Conservation (phyloP, 2,329 filamentous ascomycete species). For the Stagonosporopsis vannaccii region DNA sequence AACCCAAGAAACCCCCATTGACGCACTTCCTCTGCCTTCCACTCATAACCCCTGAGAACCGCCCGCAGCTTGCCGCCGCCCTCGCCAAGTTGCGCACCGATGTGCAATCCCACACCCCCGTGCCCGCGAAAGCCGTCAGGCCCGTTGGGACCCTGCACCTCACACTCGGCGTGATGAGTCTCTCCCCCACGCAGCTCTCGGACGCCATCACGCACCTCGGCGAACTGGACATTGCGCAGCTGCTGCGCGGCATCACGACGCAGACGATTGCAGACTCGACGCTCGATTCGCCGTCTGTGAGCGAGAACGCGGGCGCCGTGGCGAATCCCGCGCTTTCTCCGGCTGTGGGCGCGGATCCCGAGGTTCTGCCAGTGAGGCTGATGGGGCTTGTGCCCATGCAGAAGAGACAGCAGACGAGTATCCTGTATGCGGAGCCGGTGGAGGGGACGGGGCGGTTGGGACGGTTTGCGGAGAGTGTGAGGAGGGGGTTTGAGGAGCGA, state of each 20-base stretch:
- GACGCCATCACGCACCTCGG: conserved; percentile 53
- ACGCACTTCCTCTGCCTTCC: conserved; percentile 83
- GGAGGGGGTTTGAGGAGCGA: conserved; percentile 61
- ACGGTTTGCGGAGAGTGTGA: conserved; percentile 65
- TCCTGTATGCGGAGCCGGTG: conserved; percentile 64
- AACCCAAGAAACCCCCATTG: conserved; percentile 54
- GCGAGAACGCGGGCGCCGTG: conserved; percentile 39
- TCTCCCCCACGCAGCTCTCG: conserved; percentile 61
- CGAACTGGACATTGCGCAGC: conserved; percentile 52
- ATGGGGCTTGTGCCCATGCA: conserved; percentile 68
- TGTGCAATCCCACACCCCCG: conserved; percentile 58
- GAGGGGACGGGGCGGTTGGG: conserved; percentile 62
- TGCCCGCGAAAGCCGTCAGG: conserved; percentile 73
- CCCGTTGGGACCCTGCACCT: conserved; percentile 83
- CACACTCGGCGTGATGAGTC: conserved; percentile 85
- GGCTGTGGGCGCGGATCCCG: no score
- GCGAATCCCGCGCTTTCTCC: no score
- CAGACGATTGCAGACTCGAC: conserved; percentile 22
- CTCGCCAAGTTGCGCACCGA: conserved; percentile 64
- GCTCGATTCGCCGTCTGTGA: conserved; percentile 27
- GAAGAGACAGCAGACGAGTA: conserved; percentile 56
- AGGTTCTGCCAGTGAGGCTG: no score
- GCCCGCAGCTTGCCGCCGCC: conserved; percentile 69
- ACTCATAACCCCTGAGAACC: conserved; percentile 67
- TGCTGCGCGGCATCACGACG: conserved; percentile 30